These are phyloP conservation scores for Purpureocillium takamizusanense DNA, from an alignment of 2,329 filamentous ascomycete species.

Conservation along the genomic window DNA sequence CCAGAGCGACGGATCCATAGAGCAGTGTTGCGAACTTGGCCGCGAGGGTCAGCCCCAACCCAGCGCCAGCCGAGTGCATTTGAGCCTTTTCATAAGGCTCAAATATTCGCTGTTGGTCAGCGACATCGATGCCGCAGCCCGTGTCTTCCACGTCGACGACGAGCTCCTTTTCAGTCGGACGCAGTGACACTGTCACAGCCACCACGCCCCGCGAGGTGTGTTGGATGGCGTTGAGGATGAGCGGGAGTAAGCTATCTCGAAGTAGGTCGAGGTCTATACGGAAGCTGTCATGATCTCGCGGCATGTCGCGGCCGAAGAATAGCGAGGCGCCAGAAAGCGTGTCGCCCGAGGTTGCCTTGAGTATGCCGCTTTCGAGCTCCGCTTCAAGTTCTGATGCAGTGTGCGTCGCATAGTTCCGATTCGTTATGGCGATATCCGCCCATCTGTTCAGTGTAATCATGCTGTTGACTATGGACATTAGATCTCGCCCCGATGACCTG, in stretches of 20 bases:
- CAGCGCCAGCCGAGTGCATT: conserved; percentile 23
- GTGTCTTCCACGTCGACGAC: too few relatives aligned
- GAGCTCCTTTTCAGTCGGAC: too few relatives aligned
- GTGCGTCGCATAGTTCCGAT: conserved; percentile 18
- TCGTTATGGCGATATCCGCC: conserved; percentile 21
- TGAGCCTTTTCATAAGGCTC: conserved; percentile 32
- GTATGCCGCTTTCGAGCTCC: too few relatives aligned
- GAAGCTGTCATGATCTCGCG: conserved; percentile 15
- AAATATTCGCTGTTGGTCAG: conserved; percentile 25
- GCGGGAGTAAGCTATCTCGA: conserved; percentile 30
- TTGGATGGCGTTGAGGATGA: conserved; percentile 32
- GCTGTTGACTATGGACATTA: conserved; percentile 34
- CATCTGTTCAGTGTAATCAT: conserved; percentile 31
- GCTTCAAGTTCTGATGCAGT: conserved; percentile 2
- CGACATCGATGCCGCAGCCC: too few relatives aligned
- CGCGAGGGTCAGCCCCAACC: conserved; percentile 28
- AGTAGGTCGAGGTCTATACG: conserved; percentile 27
- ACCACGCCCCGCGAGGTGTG: conserved; percentile 16
- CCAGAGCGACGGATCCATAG: conserved; percentile 24
- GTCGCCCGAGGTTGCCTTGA: too few relatives aligned
- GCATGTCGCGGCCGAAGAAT: too few relatives aligned
- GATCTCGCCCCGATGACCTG: background rate
- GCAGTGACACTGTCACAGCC: too few relatives aligned
- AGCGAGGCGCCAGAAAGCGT: too few relatives aligned
- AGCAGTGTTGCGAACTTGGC: conserved; percentile 29